phyloP scores from a whole-genome alignment of 805 yeast genomes.

The Nakazawaea ernobii region DNA sequence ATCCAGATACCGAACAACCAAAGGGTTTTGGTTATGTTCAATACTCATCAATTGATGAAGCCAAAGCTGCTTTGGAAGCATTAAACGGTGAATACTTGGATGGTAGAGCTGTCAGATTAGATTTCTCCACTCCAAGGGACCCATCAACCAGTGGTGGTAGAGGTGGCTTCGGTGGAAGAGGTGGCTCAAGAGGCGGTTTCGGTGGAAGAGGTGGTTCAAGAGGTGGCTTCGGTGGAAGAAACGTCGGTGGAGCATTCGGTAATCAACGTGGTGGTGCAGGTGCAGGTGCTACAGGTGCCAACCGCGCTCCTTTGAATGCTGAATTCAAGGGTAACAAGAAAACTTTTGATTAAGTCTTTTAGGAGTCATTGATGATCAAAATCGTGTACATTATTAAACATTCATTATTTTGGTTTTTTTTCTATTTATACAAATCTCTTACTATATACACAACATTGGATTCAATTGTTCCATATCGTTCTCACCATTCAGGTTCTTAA shows the following conservation, averaged over 20 bases:
- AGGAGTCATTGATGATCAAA: neutral
- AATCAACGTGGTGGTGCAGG: slow-evolving; percentile 34
- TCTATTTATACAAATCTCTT: too few relatives aligned
- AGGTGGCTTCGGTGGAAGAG: slow-evolving; percentile 23
- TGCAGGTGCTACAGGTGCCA: slow-evolving; percentile 56
- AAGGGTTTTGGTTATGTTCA: slow-evolving; percentile 99
- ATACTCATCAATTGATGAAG: slow-evolving; percentile 80
- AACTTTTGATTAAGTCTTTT: slow-evolving; percentile 57
- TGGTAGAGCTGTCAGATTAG: slow-evolving; percentile 92
- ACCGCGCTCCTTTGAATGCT: slow-evolving; percentile 55
- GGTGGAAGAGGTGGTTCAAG: slow-evolving; percentile 23
- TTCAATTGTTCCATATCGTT: too few relatives aligned
- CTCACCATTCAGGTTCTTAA: too few relatives aligned
- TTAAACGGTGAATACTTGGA: slow-evolving; percentile 84
- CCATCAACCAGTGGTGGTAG: slow-evolving; percentile 28
- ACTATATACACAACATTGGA: neutral
- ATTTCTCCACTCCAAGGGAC: slow-evolving; percentile 89
- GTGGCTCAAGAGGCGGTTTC: slow-evolving; percentile 36
- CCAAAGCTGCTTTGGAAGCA: slow-evolving; percentile 80
- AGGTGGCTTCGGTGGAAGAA: slow-evolving; percentile 29
- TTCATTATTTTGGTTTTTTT: neutral
- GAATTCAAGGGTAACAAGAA: slow-evolving; percentile 82
- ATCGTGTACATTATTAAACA: neutral
- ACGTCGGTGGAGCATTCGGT: slow-evolving; percentile 23
- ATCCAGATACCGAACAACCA: slow-evolving; percentile 98